Evolutionary conservation across 2,329 filamentous ascomycete species (phyloP).

Genomic region (Pseudocercospora fuligena): DNA sequence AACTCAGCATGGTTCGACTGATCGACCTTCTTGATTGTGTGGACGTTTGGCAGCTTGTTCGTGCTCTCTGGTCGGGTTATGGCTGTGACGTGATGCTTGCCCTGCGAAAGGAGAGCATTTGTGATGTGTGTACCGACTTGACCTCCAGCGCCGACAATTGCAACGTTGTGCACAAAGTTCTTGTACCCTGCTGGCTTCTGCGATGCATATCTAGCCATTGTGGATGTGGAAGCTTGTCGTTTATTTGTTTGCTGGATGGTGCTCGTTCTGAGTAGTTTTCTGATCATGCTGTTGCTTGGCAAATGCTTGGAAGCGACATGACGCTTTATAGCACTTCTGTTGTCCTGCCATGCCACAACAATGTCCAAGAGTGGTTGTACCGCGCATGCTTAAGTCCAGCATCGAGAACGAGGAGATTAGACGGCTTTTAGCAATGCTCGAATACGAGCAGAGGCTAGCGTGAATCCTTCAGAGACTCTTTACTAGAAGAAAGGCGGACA

Average conservation of each 20-base stretch:
- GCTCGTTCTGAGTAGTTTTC: neutral
- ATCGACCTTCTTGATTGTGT: slow-evolving; percentile 32
- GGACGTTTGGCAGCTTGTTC: slow-evolving; percentile 42
- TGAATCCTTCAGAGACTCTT: neutral
- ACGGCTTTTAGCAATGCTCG: neutral
- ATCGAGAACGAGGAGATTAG: neutral
- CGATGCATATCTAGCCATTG: slow-evolving; percentile 10
- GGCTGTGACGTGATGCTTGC: slow-evolving; percentile 45
- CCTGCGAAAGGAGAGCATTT: slow-evolving; percentile 38
- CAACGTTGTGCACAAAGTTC: slow-evolving; percentile 42
- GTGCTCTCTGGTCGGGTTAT: slow-evolving; percentile 47
- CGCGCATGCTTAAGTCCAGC: neutral
- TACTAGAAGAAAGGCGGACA: neutral
- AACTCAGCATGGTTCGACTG: slow-evolving; percentile 33
- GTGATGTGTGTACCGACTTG: slow-evolving; percentile 41
- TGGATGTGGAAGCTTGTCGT: neutral
- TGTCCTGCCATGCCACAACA: neutral
- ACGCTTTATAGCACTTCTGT: neutral
- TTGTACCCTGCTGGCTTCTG: slow-evolving; percentile 13
- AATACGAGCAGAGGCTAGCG: slow-evolving; percentile 3
- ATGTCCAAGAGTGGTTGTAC: neutral
- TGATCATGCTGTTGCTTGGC: neutral
- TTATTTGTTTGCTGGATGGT: neutral
- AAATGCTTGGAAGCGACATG: neutral
- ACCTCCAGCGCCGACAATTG: slow-evolving; percentile 46